phyloP scores from a whole-genome alignment of 2,329 filamentous ascomycete genomes.

The Nigrospora oryzae region DNA sequence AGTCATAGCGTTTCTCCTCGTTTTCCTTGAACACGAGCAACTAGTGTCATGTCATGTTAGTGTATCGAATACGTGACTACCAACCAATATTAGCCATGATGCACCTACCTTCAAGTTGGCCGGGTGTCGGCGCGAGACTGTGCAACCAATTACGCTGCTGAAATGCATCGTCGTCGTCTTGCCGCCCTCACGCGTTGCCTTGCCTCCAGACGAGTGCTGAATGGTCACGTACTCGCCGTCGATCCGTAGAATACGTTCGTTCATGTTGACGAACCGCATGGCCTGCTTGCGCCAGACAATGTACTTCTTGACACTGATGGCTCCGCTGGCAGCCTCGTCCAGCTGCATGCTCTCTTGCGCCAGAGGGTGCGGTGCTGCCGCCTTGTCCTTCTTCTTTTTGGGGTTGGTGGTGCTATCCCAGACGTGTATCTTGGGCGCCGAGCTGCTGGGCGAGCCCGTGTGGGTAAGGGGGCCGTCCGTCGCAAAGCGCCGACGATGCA shows the following conservation, averaged over 20 bases:
- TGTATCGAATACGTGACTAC: not conserved
- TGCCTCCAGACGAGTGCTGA: slow-evolving; percentile 61
- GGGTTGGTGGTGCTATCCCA: slow-evolving; percentile 35
- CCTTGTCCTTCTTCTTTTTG: slow-evolving; percentile 44
- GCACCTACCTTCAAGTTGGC: slow-evolving; percentile 64
- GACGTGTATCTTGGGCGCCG: slow-evolving; percentile 57
- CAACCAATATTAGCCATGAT: not conserved
- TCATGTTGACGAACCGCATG: slow-evolving; percentile 69
- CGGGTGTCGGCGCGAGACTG: slow-evolving; percentile 71
- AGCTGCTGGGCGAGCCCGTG: slow-evolving; percentile 58
- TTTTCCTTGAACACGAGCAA: slow-evolving; percentile 66
- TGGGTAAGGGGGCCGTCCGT: slow-evolving; percentile 65
- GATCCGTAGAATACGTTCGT: slow-evolving; percentile 69
- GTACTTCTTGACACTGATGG: slow-evolving; percentile 64
- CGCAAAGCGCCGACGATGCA: slow-evolving; percentile 66
- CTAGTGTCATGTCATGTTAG: slow-evolving; percentile 22
- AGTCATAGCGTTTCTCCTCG: slow-evolving; percentile 77
- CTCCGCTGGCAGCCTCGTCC: slow-evolving; percentile 43
- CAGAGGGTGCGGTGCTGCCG: slow-evolving; percentile 56
- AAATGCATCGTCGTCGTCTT: slow-evolving; percentile 80
- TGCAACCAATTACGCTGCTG: slow-evolving; percentile 73
- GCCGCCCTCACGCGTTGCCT: slow-evolving; percentile 54
- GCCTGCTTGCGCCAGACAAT: slow-evolving; percentile 75
- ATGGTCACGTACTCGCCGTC: slow-evolving; percentile 85
- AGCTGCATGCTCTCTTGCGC: slow-evolving; percentile 54